A percentile compares a stretch with the other conserved stretches of the same genome.
Evolutionary conservation across 148 eudicot genomes (phyloP).

Genomic region (Diospyros kaki): DNA sequence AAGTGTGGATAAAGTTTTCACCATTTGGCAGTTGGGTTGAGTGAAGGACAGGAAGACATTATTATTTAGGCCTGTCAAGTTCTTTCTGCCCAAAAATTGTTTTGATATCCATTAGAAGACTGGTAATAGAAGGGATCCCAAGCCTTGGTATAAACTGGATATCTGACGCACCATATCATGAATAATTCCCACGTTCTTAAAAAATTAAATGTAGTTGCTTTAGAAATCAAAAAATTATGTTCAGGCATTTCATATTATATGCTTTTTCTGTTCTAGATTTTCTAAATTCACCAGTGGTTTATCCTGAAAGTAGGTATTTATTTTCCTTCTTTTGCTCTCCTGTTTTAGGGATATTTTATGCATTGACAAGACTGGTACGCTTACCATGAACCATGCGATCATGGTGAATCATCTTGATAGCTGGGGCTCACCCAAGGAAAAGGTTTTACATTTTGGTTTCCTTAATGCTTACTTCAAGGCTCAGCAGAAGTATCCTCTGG

Average conservation of each 20-base stretch:
- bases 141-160: no score
- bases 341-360: conserved; percentile 43
- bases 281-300: background rate
- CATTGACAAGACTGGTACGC: conserved; percentile 55
- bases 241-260: background rate
- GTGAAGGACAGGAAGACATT: background rate
- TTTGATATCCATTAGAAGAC: no score
- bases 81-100: background rate
- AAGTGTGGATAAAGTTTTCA: background rate
- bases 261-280: background rate
- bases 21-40: background rate
- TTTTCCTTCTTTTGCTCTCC: background rate
- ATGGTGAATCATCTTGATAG: conserved; percentile 36
- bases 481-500: conserved; percentile 46
- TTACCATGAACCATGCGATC: conserved; percentile 41
- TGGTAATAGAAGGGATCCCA: no score
- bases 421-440: conserved; percentile 33
- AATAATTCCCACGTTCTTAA: background rate
- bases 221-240: background rate
- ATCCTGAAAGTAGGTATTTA: background rate
- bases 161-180: background rate
- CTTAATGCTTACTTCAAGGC: conserved; percentile 44
- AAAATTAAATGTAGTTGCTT: background rate
- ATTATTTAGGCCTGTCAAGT: background rate
- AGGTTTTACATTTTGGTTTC: conserved; percentile 40